Base-by-base conservation (phyloP, 2,329 filamentous ascomycete genomes). In the Diaporthe vaccinii region DNA sequence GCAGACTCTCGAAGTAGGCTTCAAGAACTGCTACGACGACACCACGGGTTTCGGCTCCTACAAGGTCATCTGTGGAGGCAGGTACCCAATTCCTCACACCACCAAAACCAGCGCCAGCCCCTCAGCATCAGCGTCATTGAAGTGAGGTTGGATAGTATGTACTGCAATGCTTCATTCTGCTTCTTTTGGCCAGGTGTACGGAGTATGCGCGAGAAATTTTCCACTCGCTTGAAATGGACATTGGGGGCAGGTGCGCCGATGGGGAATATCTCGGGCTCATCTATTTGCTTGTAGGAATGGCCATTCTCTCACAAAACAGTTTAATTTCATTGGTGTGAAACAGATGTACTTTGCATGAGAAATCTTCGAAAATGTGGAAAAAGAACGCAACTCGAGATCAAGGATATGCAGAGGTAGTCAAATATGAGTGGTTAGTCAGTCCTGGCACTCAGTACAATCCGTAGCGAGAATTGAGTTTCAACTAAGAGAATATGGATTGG, bases 31-130 rank as follows among this genome's bases (percentile, higher is more conserved):
- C 44, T 74, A 55, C 25, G n/a, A 74, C 39, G 36, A 61, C 1
- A 20, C 58, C n/a, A 20, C 20, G 17, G 74, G 72, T 2, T n/a
- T 76, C 49, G 20, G 17, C 31, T 74, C 74, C 22, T 74, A 67
- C 58, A 41, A 59, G 72, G 31, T 57, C 9, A 25, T 76, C 36
- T 74, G 72, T 51, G 59, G 57, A 34, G 49, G 14, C 3, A 55
- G 25, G 25, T 65, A 49, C 39, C 61, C 61, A 9, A 65, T 31
- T 1, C 41, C 41, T 34, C 28, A 17, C n/a, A n/a, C 9, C 34
- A n/a, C 20, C 57, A n/a, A 17, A 2, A n/a, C 20, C 20, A 31
- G 17, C 7, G 34, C 41, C 17, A 22, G 17, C 3, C 25, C 22
- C 4, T 9, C 41, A 2, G 25, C 28, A 4, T 31, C 59, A 34